Conservation (phyloP, 345 rosid species). For the Turritis glabra region DNA sequence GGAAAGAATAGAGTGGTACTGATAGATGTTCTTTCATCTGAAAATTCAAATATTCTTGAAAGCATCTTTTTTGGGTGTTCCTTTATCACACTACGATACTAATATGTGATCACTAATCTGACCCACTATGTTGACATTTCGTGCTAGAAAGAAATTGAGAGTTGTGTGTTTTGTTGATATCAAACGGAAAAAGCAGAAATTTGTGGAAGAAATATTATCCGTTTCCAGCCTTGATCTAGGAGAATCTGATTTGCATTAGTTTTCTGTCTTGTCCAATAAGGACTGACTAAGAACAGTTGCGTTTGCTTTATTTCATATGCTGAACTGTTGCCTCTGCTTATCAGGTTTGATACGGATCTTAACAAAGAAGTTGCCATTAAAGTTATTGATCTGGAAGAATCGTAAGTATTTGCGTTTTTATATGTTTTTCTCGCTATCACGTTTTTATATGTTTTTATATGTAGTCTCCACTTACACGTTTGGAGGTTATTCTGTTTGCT, state of each 20-base stretch:
- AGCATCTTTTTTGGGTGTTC: not conserved
- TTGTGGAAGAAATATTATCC: not conserved
- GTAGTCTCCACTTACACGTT: slow-evolving; percentile 3
- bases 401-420: slow-evolving; percentile 57
- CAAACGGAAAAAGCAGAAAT: not conserved
- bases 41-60: not conserved
- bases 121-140: not conserved
- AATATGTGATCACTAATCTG: not conserved
- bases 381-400: slow-evolving; percentile 98
- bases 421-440: not conserved
- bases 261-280: not conserved
- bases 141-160: not conserved
- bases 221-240: not conserved
- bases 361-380: slow-evolving; percentile 97
- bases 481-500: slow-evolving; percentile 9
- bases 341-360: slow-evolving; percentile 94
- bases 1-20: not conserved
- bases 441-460: slow-evolving; percentile 1
- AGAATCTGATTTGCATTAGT: not conserved
- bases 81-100: not conserved
- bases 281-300: slow-evolving; percentile 2
- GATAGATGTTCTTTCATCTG: not conserved
- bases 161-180: slow-evolving; percentile 12
- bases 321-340: slow-evolving; percentile 40
- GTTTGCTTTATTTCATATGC: slow-evolving; percentile 14